These are phyloP conservation scores for Arthroderma uncinatum DNA, from an alignment of 2,329 filamentous ascomycete genomes.

Conservation along the genomic window DNA sequence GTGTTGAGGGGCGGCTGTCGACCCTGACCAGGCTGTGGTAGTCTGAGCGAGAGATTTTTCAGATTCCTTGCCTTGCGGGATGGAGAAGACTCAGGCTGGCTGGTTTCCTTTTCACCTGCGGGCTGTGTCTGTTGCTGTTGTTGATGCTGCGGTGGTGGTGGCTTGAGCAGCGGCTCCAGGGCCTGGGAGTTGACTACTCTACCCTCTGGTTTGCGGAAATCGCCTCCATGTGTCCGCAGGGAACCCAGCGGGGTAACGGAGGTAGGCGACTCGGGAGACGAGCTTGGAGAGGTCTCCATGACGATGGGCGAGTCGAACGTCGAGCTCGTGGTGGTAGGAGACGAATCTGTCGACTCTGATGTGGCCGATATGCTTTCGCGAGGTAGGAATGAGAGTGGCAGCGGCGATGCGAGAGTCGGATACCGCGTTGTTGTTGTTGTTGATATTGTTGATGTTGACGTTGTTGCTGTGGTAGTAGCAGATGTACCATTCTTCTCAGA, in stretches of 20 bases:
- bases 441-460: background rate
- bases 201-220: background rate
- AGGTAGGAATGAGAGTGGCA: constrained; percentile 24
- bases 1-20: constrained; percentile 38
- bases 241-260: constrained; percentile 52
- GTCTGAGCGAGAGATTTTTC: constrained; percentile 54
- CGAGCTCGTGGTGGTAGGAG: constrained; percentile 85
- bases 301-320: constrained; percentile 84
- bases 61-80: constrained; percentile 45
- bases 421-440: background rate
- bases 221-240: background rate
- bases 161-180: background rate
- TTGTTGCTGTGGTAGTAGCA: background rate
- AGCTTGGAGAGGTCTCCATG: constrained; percentile 81
- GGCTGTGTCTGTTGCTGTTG: background rate
- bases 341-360: constrained; percentile 86
- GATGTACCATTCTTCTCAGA: background rate
- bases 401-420: background rate
- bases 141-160: background rate
- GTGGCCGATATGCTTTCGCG: constrained; percentile 34
- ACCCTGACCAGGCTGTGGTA: constrained; percentile 37
- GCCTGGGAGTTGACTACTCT: background rate
- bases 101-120: constrained; percentile 4
- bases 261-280: constrained; percentile 80
- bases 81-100: constrained; percentile 21